phyloP scores from a whole-genome alignment of 164 flowering plant species.

The Magnolia kwangsiensis region DNA sequence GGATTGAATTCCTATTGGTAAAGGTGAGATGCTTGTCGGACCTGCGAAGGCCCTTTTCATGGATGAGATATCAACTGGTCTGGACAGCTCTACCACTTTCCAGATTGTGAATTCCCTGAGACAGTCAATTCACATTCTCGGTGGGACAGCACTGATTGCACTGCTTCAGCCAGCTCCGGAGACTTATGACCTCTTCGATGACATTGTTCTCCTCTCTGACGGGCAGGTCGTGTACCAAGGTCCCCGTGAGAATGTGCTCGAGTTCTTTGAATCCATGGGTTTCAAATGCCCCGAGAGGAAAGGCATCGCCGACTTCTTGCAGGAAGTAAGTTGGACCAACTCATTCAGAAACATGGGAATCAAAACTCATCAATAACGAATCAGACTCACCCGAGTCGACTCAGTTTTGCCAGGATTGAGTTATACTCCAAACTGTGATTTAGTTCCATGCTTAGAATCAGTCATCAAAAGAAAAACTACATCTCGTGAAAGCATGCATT shows the following conservation, averaged over 20 bases:
- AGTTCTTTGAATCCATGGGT: conserved; percentile 61
- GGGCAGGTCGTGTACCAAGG: conserved; percentile 76
- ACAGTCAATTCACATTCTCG: conserved; percentile 52
- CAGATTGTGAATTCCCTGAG: conserved; percentile 60
- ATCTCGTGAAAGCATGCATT: too few relatives aligned
- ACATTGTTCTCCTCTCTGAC: conserved; percentile 68
- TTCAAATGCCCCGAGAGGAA: conserved; percentile 67
- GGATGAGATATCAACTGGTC: conserved; percentile 90
- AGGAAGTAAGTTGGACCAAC: conserved; percentile 43
- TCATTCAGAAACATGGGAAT: not conserved
- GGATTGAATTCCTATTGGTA: not conserved
- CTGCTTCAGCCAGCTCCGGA: conserved; percentile 91
- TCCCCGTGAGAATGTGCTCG: conserved; percentile 57
- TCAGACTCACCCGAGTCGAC: too few relatives aligned
- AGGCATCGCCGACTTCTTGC: conserved; percentile 70
- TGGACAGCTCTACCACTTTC: conserved; percentile 80
- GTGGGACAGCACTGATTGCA: conserved; percentile 65
- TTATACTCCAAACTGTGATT: too few relatives aligned
- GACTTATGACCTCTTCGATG: conserved; percentile 72
- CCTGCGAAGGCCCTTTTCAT: conserved; percentile 69
- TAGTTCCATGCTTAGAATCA: too few relatives aligned
- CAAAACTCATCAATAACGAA: not conserved
- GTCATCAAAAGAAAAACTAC: too few relatives aligned
- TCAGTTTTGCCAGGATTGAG: too few relatives aligned
- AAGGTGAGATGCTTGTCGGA: conserved; percentile 86